phyloP scores from a whole-genome alignment of 139 green algal genomes.

The Chlamydomonas eustigma region DNA sequence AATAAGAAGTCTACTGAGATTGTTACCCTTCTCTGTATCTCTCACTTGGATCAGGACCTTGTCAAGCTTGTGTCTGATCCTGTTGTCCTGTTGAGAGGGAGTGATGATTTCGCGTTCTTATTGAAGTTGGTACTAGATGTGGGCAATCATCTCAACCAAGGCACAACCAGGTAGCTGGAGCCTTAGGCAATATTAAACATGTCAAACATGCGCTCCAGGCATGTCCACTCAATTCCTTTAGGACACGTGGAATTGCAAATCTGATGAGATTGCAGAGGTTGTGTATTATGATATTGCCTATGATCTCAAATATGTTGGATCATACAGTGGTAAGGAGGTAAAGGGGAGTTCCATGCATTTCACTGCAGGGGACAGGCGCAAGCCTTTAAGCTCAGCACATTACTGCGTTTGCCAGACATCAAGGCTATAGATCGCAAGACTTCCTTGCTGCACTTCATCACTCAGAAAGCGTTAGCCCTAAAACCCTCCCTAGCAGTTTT shows the following conservation, averaged over 20 bases:
- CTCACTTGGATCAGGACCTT: too few species aligned
- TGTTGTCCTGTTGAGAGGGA: background rate
- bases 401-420: slow-evolving; percentile 51
- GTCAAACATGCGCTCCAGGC: too few species aligned
- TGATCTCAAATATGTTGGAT: too few species aligned
- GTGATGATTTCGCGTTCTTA: slow-evolving; percentile 4
- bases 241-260: too few species aligned
- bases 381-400: slow-evolving; percentile 57
- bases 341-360: too few species aligned
- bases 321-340: too few species aligned
- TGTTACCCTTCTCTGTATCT: too few species aligned
- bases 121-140: slow-evolving; percentile 23
- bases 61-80: background rate
- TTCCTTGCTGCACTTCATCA: slow-evolving; percentile 75
- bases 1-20: too few species aligned
- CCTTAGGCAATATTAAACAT: too few species aligned
- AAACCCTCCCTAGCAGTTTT: slow-evolving; percentile 29
- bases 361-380: slow-evolving; percentile 35
- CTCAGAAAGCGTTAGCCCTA: slow-evolving; percentile 30
- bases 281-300: too few species aligned
- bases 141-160: slow-evolving; percentile 38
- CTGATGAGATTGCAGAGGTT: too few species aligned
- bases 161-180: slow-evolving; percentile 14
- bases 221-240: too few species aligned
- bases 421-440: slow-evolving; percentile 62